Evolutionary conservation across 805 yeast species (phyloP).

Genomic region (Torulaspora gathmanii): DNA sequence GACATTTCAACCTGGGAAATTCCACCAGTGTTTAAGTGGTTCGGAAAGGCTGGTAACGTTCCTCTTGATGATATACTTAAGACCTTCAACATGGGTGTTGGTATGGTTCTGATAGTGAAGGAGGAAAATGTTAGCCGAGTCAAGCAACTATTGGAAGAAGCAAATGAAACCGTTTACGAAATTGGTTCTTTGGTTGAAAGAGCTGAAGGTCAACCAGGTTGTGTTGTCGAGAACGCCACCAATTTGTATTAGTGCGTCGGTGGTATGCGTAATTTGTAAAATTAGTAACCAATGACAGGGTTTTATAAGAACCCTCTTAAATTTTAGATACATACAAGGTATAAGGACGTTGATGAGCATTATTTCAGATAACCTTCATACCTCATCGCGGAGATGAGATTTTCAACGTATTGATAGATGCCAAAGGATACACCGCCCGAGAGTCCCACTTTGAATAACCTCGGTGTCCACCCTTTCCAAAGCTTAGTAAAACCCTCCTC

Average conservation of each 20-base stretch:
- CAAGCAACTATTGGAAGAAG: slow-evolving; percentile 47
- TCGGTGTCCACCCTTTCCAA: slow-evolving; percentile 60
- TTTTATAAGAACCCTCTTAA: neutral
- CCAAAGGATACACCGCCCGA: slow-evolving; percentile 67
- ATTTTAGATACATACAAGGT: neutral
- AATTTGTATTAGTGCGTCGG: slow-evolving; percentile 25
- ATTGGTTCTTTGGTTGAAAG: slow-evolving; percentile 58
- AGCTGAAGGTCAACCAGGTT: slow-evolving; percentile 50
- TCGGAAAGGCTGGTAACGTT: slow-evolving; percentile 85
- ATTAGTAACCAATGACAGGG: neutral
- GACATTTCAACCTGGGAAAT: slow-evolving; percentile 80
- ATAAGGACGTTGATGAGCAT: neutral
- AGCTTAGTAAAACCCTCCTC: slow-evolving; percentile 44
- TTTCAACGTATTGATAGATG: slow-evolving; percentile 56
- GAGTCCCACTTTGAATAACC: slow-evolving; percentile 64
- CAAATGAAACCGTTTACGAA: slow-evolving; percentile 69
- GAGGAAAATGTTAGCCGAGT: slow-evolving; percentile 58
- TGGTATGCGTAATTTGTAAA: slow-evolving; percentile 1
- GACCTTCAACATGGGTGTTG: slow-evolving; percentile 94
- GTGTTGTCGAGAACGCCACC: slow-evolving; percentile 48
- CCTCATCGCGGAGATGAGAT: slow-evolving; percentile 23
- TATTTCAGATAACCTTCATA: slow-evolving; percentile 19
- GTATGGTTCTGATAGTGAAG: slow-evolving; percentile 88
- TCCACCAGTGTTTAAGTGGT: slow-evolving; percentile 89
- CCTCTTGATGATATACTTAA: slow-evolving; percentile 79